Percentiles rank a stretch among this genome's conserved stretches.
Evolutionary conservation across 2,329 filamentous ascomycete genomes (phyloP).

Genomic region (Colletotrichum ledebouriae): DNA sequence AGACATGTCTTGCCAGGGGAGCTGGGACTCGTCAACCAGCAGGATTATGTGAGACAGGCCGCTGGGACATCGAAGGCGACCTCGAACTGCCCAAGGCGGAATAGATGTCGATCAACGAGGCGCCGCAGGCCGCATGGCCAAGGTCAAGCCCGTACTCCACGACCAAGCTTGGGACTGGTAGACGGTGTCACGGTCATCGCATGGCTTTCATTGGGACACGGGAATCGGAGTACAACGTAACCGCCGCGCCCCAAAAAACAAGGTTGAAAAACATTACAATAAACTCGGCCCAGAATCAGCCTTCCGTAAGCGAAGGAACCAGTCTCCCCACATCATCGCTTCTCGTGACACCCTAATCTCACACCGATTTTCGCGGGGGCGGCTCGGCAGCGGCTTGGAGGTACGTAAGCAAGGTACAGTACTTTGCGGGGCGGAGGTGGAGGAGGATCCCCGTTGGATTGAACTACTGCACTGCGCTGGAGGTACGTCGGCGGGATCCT

Average conservation of each 20-base stretch:
- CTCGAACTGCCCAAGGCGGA: conserved; percentile 22
- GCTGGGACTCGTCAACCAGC: not conserved
- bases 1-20: not conserved
- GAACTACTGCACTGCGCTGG: not conserved
- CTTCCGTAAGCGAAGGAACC: not conserved
- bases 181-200: not conserved
- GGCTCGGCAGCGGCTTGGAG: conserved; percentile 13
- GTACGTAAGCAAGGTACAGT: not conserved
- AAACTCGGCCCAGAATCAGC: conserved; percentile 6
- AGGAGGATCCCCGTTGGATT: not conserved
- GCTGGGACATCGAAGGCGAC: not conserved
- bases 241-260: not conserved
- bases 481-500: conserved; percentile 25
- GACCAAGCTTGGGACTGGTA: not conserved
- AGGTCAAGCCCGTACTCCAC: conserved; percentile 2
- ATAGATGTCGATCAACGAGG: conserved; percentile 33
- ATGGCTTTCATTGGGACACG: not conserved
- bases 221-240: not conserved
- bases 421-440: not conserved
- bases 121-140: conserved; percentile 19
- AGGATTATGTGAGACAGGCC: conserved; percentile 16
- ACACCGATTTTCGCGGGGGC: conserved; percentile 11
- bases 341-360: conserved; percentile 25
- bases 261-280: not conserved
- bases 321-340: not conserved